Evolutionary conservation across 169 alveolate genomes (phyloP).

Genomic region (Cryptosporidium bovis): DNA sequence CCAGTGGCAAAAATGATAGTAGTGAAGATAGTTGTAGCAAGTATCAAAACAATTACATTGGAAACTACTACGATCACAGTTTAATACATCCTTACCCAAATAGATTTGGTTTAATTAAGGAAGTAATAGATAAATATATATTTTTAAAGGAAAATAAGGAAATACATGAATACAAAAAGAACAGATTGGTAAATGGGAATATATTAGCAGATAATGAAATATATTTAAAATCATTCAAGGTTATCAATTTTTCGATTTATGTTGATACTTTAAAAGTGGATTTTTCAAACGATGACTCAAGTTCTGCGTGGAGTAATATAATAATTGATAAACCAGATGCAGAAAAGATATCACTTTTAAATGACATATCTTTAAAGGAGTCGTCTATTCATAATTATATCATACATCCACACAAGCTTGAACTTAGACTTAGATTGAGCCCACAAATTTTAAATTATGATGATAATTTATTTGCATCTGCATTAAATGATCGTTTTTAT

Average conservation of each 20-base stretch:
- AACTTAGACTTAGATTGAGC: conserved; percentile 55
- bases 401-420: conserved; percentile 55
- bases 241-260: conserved; percentile 46
- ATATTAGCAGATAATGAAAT: conserved; percentile 15
- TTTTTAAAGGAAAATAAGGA: conserved; percentile 11
- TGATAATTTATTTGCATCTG: conserved; percentile 57
- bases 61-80: not conserved
- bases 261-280: not conserved
- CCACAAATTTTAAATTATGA: conserved; percentile 42
- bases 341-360: conserved; percentile 2
- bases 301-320: not conserved
- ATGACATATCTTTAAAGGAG: conserved; percentile 6
- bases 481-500: conserved; percentile 56
- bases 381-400: conserved; percentile 10
- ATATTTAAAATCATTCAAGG: conserved; percentile 44
- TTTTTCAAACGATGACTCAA: not conserved
- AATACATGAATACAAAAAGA: conserved; percentile 14
- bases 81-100: conserved; percentile 50
- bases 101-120: conserved; percentile 12
- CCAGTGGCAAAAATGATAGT: too few relatives aligned
- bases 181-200: conserved; percentile 13
- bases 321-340: not conserved
- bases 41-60: too few relatives aligned
- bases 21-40: not conserved
- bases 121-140: conserved; percentile 30